Evolutionary conservation across 352 stramenopile genomes (phyloP).

Genomic region (Blastocystis sp.): DNA sequence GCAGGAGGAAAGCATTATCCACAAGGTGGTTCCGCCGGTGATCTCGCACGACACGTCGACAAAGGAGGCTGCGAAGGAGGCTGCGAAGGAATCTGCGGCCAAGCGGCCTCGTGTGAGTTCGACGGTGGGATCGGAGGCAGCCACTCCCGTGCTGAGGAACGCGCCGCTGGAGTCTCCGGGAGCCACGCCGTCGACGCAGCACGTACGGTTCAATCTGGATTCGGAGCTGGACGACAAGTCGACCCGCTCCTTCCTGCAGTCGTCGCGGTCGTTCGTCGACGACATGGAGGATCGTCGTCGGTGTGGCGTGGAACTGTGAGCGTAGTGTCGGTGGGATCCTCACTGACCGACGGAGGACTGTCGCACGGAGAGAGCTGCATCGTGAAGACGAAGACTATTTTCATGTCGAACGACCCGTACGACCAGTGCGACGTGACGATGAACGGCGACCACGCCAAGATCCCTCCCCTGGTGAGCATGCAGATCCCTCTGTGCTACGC

Average conservation of each 20-base stretch:
- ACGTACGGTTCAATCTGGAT: not conserved
- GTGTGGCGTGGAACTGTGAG: not conserved
- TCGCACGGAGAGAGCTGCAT: not conserved
- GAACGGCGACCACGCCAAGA: not conserved
- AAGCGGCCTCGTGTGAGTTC: not conserved
- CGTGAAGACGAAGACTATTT: not conserved
- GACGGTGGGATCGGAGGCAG: not conserved
- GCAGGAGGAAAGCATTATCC: not conserved
- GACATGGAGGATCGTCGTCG: not conserved
- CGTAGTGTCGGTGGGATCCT: slow-evolving; percentile 9
- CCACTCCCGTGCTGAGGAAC: not conserved
- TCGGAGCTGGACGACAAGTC: not conserved
- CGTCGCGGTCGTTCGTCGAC: not conserved
- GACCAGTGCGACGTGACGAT: slow-evolving; percentile 8
- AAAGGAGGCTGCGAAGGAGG: too few relatives aligned
- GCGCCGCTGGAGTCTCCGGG: not conserved
- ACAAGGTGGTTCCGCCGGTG: not conserved
- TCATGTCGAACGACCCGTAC: not conserved
- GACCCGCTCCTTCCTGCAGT: not conserved
- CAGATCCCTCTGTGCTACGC: not conserved
- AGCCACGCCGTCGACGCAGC: not conserved
- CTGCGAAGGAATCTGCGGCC: too few relatives aligned
- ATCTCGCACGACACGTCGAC: not conserved
- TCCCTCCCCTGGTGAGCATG: not conserved
- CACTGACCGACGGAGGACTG: not conserved